Evolutionary conservation across 202 grass and related monocot species (phyloP).

Genomic region (Carex arenaria): DNA sequence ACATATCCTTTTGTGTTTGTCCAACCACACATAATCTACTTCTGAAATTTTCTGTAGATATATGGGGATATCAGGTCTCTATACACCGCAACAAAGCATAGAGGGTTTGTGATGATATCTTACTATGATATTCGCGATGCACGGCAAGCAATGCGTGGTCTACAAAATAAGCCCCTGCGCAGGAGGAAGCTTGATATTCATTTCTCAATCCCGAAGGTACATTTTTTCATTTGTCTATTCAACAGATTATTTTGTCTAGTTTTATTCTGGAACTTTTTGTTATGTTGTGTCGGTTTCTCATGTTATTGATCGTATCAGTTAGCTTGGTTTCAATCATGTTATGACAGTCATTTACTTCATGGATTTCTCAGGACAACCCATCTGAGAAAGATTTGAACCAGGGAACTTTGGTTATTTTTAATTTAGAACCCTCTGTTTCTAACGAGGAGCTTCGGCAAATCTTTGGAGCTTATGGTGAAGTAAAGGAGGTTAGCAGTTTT

Average conservation of each 20-base stretch:
- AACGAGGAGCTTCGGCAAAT: slow-evolving; percentile 86
- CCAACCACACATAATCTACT: slow-evolving; percentile 4
- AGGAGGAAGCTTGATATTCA: slow-evolving; percentile 95
- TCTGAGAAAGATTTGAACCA: slow-evolving; percentile 99
- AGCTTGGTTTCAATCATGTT: neutral
- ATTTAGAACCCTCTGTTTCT: slow-evolving; percentile 93
- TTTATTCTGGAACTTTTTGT: neutral
- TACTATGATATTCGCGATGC: slow-evolving; percentile 96
- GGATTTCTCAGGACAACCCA: slow-evolving; percentile 70
- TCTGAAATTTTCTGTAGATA: slow-evolving; percentile 47
- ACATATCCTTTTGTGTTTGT: slow-evolving; percentile 6
- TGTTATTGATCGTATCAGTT: neutral
- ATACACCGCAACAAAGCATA: slow-evolving; percentile 94
- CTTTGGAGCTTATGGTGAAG: slow-evolving; percentile 93
- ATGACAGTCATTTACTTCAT: neutral
- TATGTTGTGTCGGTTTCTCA: neutral
- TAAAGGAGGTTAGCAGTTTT: slow-evolving; percentile 67
- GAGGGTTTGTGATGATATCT: slow-evolving; percentile 98
- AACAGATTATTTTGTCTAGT: slow-evolving; percentile 1
- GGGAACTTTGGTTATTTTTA: slow-evolving; percentile 98
- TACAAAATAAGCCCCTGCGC: slow-evolving; percentile 88
- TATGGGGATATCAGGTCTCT: slow-evolving; percentile 87
- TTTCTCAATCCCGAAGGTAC: slow-evolving; percentile 98
- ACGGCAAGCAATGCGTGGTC: slow-evolving; percentile 73
- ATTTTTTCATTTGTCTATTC: slow-evolving; percentile 1